Percentiles rank a stretch among this genome's conserved stretches.
phyloP scores from a whole-genome alignment of 2,329 filamentous ascomycete genomes.

The Blastomyces gilchristii region DNA sequence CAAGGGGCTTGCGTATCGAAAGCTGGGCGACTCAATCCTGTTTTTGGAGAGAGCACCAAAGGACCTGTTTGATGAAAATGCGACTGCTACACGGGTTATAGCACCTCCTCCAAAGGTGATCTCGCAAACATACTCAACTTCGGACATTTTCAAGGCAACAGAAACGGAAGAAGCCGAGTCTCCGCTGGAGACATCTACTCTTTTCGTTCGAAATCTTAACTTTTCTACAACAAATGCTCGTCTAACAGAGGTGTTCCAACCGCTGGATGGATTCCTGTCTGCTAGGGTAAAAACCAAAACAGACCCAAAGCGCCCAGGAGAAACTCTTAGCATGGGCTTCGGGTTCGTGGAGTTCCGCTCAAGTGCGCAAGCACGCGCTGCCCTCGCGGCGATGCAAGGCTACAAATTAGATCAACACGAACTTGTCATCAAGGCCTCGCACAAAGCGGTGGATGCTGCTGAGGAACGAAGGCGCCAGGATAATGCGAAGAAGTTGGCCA shows the following conservation, averaged over 20 bases:
- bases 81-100: conserved; percentile 25
- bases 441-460: conserved; percentile 76
- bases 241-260: conserved; percentile 65
- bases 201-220: conserved; percentile 90
- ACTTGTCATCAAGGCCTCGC: conserved; percentile 73
- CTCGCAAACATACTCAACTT: conserved; percentile 33
- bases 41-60: conserved; percentile 91
- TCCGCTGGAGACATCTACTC: conserved; percentile 56
- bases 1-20: conserved; percentile 72
- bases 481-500: conserved; percentile 65
- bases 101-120: conserved; percentile 24
- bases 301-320: conserved; percentile 80
- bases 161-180: conserved; percentile 31
- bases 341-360: conserved; percentile 84
- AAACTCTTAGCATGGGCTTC: conserved; percentile 92
- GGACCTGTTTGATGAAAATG: conserved; percentile 53
- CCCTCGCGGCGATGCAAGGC: conserved; percentile 77
- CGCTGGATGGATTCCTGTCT: conserved; percentile 78
- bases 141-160: conserved; percentile 28
- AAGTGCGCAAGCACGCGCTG: conserved; percentile 67
- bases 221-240: conserved; percentile 73
- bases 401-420: conserved; percentile 78
- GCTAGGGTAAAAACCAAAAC: conserved; percentile 87
- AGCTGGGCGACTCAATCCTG: conserved; percentile 80
- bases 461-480: conserved; percentile 79